Percentiles rank a stretch among this genome's conserved stretches.
Conservation (phyloP, 129 eudicot species). For the Oenanthe sinensis region DNA sequence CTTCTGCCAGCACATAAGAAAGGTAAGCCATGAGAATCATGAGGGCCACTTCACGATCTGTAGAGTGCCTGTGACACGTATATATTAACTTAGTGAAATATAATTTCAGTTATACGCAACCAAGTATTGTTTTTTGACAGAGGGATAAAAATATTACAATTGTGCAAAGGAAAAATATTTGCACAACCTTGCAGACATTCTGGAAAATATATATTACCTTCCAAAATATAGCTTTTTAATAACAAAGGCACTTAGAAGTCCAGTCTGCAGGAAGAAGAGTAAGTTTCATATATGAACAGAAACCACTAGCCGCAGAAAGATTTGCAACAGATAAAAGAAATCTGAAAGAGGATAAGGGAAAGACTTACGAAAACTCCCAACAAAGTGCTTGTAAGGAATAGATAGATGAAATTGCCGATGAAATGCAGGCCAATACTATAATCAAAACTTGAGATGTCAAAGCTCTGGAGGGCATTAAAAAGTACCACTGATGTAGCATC, state of each 20-base stretch:
- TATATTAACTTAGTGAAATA: not conserved
- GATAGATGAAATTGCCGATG: constrained; percentile 54
- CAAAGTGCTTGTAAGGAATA: constrained; percentile 62
- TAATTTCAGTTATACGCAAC: not conserved
- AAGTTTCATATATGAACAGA: constrained; percentile 2
- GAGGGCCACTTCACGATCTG: constrained; percentile 75
- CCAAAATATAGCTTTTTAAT: constrained; percentile 65
- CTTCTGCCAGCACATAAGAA: constrained; percentile 73
- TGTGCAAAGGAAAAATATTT: not conserved
- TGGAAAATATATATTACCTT: constrained; percentile 34
- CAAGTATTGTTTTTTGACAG: not conserved
- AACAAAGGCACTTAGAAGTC: constrained; percentile 63
- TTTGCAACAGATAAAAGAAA: not conserved
- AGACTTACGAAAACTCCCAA: constrained; percentile 64
- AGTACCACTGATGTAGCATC: constrained; percentile 95
- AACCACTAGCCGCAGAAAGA: constrained; percentile 3
- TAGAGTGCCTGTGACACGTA: constrained; percentile 53
- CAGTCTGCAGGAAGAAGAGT: constrained; percentile 39
- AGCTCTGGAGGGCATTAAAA: constrained; percentile 68
- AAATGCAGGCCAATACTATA: constrained; percentile 45
- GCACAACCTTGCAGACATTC: not conserved
- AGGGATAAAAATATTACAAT: not conserved
- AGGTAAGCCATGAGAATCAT: constrained; percentile 85
- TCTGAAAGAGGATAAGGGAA: not conserved
- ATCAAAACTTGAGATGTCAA: constrained; percentile 47